phyloP scores from a whole-genome alignment of 148 eudicot genomes.

The Euryodendron excelsum region DNA sequence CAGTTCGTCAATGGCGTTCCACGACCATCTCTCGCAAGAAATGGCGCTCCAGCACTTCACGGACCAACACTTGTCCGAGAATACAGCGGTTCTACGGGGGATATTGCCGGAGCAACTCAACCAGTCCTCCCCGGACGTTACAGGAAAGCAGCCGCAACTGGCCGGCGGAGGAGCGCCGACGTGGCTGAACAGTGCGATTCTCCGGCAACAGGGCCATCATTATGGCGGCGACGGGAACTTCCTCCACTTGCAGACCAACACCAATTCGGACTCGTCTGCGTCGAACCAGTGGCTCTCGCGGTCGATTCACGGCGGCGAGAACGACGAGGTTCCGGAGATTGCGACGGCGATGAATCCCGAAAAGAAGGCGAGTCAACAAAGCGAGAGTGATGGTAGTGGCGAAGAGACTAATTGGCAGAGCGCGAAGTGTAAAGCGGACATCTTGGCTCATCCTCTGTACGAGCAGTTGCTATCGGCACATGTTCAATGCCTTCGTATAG shows the following conservation, averaged over 20 bases:
- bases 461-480: constrained; percentile 83
- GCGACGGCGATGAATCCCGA: constrained; percentile 14
- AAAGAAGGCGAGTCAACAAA: constrained; percentile 15
- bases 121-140: constrained; percentile 10
- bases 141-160: neutral
- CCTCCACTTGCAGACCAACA: constrained; percentile 33
- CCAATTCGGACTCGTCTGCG: constrained; percentile 38
- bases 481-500: constrained; percentile 72
- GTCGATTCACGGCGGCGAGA: constrained; percentile 17
- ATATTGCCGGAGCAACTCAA: constrained; percentile 17
- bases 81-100: constrained; percentile 5
- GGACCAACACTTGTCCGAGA: constrained; percentile 22
- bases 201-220: constrained; percentile 25
- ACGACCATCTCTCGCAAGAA: constrained; percentile 29
- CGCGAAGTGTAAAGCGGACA: constrained; percentile 63
- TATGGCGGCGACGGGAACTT: constrained; percentile 21
- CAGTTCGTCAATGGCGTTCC: constrained; percentile 27
- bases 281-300: constrained; percentile 36
- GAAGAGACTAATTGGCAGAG: constrained; percentile 44
- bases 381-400: constrained; percentile 8
- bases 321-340: constrained; percentile 22
- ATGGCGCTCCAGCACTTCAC: constrained; percentile 36
- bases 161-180: constrained; percentile 24
- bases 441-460: constrained; percentile 67
- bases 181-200: constrained; percentile 51